phyloP scores from a whole-genome alignment of 805 yeast species.

The Lipomyces lipofer region DNA sequence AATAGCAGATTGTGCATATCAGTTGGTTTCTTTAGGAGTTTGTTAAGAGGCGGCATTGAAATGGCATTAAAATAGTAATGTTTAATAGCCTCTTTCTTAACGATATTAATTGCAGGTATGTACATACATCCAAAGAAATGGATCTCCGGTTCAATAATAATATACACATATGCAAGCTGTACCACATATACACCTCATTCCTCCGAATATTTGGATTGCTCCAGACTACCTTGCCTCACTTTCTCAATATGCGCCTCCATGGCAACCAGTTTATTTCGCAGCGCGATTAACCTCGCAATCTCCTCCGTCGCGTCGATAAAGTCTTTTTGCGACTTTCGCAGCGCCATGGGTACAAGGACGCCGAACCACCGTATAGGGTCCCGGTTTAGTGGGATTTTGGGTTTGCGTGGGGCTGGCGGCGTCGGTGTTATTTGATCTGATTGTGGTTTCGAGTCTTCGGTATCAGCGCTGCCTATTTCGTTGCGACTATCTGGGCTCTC shows the following conservation, averaged over 20 bases:
- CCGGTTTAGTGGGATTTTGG: conserved; percentile 17
- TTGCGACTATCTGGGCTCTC: conserved; percentile 1
- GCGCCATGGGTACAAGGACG: conserved; percentile 47
- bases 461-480: not conserved
- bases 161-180: too few relatives aligned
- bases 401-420: conserved; percentile 3
- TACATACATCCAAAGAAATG: too few relatives aligned
- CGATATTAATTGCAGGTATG: too few relatives aligned
- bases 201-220: too few relatives aligned
- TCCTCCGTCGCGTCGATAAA: conserved; percentile 37
- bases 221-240: too few relatives aligned
- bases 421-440: conserved; percentile 3
- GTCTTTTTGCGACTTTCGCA: conserved; percentile 43
- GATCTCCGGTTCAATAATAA: too few relatives aligned
- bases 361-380: conserved; percentile 53
- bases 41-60: too few relatives aligned
- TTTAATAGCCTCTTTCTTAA: not conserved
- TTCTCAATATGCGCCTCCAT: conserved; percentile 10
- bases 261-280: conserved; percentile 13
- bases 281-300: conserved; percentile 6
- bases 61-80: too few relatives aligned
- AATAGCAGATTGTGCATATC: too few relatives aligned
- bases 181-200: too few relatives aligned
- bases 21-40: too few relatives aligned
- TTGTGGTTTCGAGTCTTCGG: not conserved